phyloP scores from a whole-genome alignment of 257 asterid genomes.

The Anisodus tanguticus region DNA sequence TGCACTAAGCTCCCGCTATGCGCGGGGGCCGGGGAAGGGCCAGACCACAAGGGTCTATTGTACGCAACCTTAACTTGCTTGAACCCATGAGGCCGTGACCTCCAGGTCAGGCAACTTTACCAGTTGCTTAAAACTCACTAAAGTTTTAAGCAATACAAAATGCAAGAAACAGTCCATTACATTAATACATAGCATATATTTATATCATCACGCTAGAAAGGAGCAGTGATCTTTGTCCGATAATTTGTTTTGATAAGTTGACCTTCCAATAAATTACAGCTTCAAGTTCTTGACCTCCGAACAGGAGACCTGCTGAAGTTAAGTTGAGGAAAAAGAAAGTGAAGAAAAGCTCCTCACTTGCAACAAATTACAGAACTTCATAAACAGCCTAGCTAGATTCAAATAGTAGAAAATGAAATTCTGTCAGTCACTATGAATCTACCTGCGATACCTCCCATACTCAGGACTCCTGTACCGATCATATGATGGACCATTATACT shows the following conservation, averaged over 20 bases:
- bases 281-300: constrained; percentile 55
- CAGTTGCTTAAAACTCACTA: not conserved
- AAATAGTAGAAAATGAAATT: not conserved
- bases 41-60: too few relatives aligned
- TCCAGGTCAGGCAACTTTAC: too few relatives aligned
- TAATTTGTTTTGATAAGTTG: too few relatives aligned
- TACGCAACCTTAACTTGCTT: too few relatives aligned
- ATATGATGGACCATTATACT: constrained; percentile 59
- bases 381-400: not conserved
- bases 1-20: too few relatives aligned
- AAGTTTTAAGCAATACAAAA: not conserved
- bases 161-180: not conserved
- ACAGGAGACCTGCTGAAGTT: constrained; percentile 59
- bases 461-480: constrained; percentile 70
- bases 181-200: not conserved
- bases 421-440: not conserved
- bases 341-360: not conserved
- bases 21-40: too few relatives aligned
- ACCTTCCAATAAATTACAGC: not conserved
- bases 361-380: not conserved
- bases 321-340: constrained; percentile 7
- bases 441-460: constrained; percentile 75
- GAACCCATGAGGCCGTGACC: too few relatives aligned
- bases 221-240: not conserved
- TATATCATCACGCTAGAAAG: not conserved